Evolutionary conservation across 441 rosid species (phyloP), one percentile per base, ranked within the genome.

Genomic region (Erodium texanum): DNA sequence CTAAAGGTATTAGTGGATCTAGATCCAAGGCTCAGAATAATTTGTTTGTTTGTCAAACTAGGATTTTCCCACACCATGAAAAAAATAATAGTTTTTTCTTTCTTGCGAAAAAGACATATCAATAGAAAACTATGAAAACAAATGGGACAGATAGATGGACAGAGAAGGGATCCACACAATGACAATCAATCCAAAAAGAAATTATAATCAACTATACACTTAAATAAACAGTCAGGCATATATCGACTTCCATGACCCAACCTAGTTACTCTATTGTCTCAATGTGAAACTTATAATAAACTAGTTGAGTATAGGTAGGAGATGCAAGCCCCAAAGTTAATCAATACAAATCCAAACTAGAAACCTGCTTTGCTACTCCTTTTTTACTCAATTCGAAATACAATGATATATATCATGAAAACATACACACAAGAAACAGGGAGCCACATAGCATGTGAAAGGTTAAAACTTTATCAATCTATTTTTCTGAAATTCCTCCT

Each of bases 161-260:
- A 58, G 1, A 41, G 69, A 32, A 43, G 29, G 62, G 23, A 56
- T 62, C 69, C 54, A 68, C 20, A 7, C 52, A 36, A 29, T 59
- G 63, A 59, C 65, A 74, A 74, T 59, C 58, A 50, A 16, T 50
- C 58, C 58, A 50, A 50, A 50, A 50, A 50, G 5, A 50, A n/a
- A 50, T 50, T 50, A 50, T 50, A 50, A 15, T 50, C 3, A 50
- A 50, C 58, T 50, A 15, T 50, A 50, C 58, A 50, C 19, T 5
- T n/a, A 48, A 14, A n/a, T 1, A 59, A 27, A 75, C 65, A 69
- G 72, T n/a, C 67, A 73, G 19, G 41, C 5, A 41, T 45, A 58
- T 66, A 63, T 65, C 10, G 72, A 68, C 64, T 32, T 63, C 23
- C 52, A 62, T 48, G 78, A 72, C 75, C 81, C 76, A 67, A 77